phyloP scores from a whole-genome alignment of 441 rosid species.

The Pelargonium citronellum region DNA sequence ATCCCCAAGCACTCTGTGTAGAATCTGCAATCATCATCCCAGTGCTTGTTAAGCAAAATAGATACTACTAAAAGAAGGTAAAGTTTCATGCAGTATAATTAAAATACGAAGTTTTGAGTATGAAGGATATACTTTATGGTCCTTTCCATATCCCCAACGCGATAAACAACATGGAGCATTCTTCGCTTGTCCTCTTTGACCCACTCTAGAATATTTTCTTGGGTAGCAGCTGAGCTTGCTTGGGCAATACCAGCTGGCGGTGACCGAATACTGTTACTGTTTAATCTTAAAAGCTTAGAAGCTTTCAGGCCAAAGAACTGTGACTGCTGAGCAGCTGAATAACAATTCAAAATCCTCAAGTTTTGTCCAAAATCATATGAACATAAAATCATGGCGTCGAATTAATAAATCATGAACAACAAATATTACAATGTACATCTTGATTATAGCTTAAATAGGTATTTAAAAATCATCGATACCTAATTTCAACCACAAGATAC shows the following conservation, averaged over 20 bases:
- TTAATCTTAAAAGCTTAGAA: slow-evolving; percentile 2
- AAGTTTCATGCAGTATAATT: background rate
- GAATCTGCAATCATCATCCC: slow-evolving; percentile 9
- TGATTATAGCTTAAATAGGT: background rate
- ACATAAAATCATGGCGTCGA: background rate
- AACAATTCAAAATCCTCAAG: slow-evolving; percentile 3
- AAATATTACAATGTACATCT: background rate
- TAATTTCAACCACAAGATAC: no score
- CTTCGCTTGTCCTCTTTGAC: slow-evolving; percentile 8
- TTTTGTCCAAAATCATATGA: slow-evolving; percentile 2
- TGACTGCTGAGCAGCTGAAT: background rate
- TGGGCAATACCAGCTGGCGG: slow-evolving; percentile 9
- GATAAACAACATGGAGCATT: slow-evolving; percentile 9
- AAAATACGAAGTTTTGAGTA: background rate
- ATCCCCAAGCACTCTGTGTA: slow-evolving; percentile 9
- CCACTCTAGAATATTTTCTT: slow-evolving; percentile 1
- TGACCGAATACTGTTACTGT: background rate
- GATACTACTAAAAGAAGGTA: background rate
- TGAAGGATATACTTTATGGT: slow-evolving; percentile 5
- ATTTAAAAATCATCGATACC: background rate
- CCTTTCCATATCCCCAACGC: slow-evolving; percentile 9
- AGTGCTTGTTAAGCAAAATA: no score
- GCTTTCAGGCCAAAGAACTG: slow-evolving; percentile 9
- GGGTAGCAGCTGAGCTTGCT: slow-evolving; percentile 8
- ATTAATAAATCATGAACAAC: background rate